Evolutionary conservation across 768 basidiomycete genomes (phyloP).

Genomic region (Hortiboletus flavorubellus): DNA sequence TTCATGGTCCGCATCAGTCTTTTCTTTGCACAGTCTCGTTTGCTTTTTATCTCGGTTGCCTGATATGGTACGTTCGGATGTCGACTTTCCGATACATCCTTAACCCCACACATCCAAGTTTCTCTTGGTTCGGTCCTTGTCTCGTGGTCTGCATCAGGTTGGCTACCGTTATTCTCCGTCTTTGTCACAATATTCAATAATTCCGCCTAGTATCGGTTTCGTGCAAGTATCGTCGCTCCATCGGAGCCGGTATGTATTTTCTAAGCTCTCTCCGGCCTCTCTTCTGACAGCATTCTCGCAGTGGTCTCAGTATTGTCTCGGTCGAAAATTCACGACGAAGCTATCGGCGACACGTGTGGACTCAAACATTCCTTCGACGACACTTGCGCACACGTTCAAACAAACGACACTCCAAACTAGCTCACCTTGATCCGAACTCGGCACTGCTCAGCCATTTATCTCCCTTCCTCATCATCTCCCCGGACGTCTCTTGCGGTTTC

Average conservation of each 20-base stretch:
- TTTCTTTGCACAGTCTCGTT: neutral
- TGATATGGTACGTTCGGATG: conserved; percentile 1
- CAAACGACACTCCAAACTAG: conserved; percentile 8
- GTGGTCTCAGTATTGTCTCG: conserved; percentile 9
- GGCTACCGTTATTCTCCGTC: neutral
- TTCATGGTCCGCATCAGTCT: neutral
- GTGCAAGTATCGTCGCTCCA: neutral
- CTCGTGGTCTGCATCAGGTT: conserved; percentile 6
- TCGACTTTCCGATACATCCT: neutral
- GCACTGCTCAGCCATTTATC: conserved; percentile 1
- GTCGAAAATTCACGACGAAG: conserved; percentile 10
- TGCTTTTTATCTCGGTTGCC: neutral
- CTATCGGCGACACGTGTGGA: conserved; percentile 4
- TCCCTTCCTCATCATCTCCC: conserved; percentile 1
- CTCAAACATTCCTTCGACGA: conserved; percentile 12
- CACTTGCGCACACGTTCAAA: conserved; percentile 8
- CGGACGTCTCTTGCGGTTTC: neutral
- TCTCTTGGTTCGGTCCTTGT: neutral
- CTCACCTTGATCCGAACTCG: conserved; percentile 9
- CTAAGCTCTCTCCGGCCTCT: neutral
- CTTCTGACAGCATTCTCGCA: neutral
- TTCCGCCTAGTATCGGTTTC: neutral
- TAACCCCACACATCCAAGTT: neutral
- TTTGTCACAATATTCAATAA: neutral
- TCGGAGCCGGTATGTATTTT: neutral